Percentiles rank a stretch among this genome's conserved stretches.
Conservation (phyloP, 1,139 yeast species). For the Debaryomyces udenii region DNA sequence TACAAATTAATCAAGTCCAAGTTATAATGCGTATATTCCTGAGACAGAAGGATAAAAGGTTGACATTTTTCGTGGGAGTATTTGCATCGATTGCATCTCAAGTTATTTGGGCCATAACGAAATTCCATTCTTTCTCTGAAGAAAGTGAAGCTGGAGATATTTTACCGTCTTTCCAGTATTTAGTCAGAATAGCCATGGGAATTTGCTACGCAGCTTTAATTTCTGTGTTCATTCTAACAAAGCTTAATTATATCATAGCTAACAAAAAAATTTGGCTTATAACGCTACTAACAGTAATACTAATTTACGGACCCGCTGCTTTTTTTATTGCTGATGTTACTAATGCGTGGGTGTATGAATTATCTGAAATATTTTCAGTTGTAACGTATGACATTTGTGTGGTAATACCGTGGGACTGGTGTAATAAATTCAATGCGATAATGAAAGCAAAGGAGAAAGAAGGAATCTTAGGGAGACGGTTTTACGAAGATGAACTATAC, state of each 20-base stretch:
- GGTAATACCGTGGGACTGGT: conserved; percentile 88
- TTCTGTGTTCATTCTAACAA: conserved; percentile 58
- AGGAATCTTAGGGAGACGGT: conserved; percentile 78
- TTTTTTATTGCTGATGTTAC: conserved; percentile 81
- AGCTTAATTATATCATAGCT: conserved; percentile 57
- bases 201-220: conserved; percentile 72
- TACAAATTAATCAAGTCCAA: conserved; percentile 76
- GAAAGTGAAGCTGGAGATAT: conserved; percentile 57
- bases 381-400: conserved; percentile 74
- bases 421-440: conserved; percentile 63
- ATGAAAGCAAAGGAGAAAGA: conserved; percentile 71
- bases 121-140: conserved; percentile 42
- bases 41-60: conserved; percentile 69
- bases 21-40: conserved; percentile 72
- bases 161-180: conserved; percentile 76
- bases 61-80: conserved; percentile 65
- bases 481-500: conserved; percentile 68
- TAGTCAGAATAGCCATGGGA: conserved; percentile 74
- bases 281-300: conserved; percentile 59
- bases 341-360: conserved; percentile 67
- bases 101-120: conserved; percentile 69
- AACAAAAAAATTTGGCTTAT: conserved; percentile 53
- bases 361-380: conserved; percentile 73
- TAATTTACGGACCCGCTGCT: conserved; percentile 67
- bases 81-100: conserved; percentile 61